Percentiles rank a stretch among this genome's conserved stretches.
These are phyloP conservation scores for Neoboletus brunneissimus DNA, from an alignment of 768 basidiomycete species.

Conservation along the genomic window DNA sequence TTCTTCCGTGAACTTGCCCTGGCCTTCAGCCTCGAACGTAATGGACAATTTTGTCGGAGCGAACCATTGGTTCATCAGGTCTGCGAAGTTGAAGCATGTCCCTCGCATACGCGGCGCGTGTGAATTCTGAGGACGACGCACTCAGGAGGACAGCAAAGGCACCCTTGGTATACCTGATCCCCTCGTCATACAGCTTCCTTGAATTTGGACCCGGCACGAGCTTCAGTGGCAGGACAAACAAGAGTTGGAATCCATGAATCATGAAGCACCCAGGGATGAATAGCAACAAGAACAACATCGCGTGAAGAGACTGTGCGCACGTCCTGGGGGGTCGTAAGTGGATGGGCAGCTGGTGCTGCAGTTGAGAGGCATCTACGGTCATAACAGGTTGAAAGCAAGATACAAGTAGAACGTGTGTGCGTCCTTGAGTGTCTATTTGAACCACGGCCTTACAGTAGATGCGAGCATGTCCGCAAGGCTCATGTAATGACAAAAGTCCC, in stretches of 20 bases:
- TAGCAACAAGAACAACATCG: constrained; percentile 49
- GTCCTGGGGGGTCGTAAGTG: constrained; percentile 48
- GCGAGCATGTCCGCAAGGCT: not conserved
- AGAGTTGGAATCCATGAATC: constrained; percentile 71
- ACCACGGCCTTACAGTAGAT: not conserved
- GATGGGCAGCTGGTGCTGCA: constrained; percentile 50
- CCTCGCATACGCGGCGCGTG: not conserved
- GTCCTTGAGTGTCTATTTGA: constrained; percentile 15
- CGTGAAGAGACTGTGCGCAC: constrained; percentile 51
- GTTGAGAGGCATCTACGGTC: constrained; percentile 15
- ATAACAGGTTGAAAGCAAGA: constrained; percentile 9
- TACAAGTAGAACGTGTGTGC: not conserved
- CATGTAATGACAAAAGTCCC: constrained; percentile 17
- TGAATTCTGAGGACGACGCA: constrained; percentile 36
- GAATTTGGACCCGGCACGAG: constrained; percentile 60
- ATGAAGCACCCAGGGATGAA: constrained; percentile 67
- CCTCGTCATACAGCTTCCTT: constrained; percentile 57
- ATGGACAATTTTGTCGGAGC: constrained; percentile 71
- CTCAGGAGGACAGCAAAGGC: constrained; percentile 74
- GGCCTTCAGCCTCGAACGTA: constrained; percentile 70
- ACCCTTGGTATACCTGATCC: constrained; percentile 79
- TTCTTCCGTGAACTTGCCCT: constrained; percentile 57
- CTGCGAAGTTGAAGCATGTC: constrained; percentile 35
- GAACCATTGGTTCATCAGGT: constrained; percentile 79
- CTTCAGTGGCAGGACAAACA: constrained; percentile 64